Conservation (phyloP, 768 basidiomycete genomes). For the Asterophora parasitica region DNA sequence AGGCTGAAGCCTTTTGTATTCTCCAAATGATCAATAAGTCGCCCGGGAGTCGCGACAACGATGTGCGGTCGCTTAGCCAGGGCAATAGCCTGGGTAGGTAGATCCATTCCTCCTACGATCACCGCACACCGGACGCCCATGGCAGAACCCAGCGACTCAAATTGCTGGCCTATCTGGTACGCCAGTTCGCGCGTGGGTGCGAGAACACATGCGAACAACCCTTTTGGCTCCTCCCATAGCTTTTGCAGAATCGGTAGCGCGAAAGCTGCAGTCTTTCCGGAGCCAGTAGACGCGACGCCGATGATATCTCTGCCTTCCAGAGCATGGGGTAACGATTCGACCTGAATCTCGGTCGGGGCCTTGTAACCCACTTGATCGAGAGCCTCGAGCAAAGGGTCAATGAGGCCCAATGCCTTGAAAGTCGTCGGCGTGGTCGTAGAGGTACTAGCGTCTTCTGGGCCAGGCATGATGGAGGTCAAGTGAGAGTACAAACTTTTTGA, state of each 20-base stretch:
- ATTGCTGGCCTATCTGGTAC: slow-evolving; percentile 96
- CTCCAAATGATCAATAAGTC: slow-evolving; percentile 90
- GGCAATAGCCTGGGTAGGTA: slow-evolving; percentile 84
- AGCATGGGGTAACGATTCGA: slow-evolving; percentile 79
- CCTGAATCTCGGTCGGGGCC: slow-evolving; percentile 88
- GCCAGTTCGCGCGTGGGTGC: slow-evolving; percentile 98
- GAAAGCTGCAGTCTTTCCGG: slow-evolving; percentile 97
- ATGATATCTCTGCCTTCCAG: slow-evolving; percentile 93
- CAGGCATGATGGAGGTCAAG: slow-evolving; percentile 40
- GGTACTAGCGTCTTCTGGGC: slow-evolving; percentile 56
- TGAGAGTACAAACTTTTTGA: slow-evolving; percentile 16
- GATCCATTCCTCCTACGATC: slow-evolving; percentile 94
- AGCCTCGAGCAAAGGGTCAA: slow-evolving; percentile 83
- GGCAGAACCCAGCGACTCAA: slow-evolving; percentile 84
- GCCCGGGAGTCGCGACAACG: slow-evolving; percentile 92
- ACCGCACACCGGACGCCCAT: slow-evolving; percentile 92
- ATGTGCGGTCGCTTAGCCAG: slow-evolving; percentile 93
- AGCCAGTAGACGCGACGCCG: slow-evolving; percentile 96
- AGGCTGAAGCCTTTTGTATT: slow-evolving; percentile 96
- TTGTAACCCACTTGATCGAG: slow-evolving; percentile 79
- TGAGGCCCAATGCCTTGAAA: slow-evolving; percentile 84
- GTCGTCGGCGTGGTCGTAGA: slow-evolving; percentile 35
- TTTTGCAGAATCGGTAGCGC: slow-evolving; percentile 94
- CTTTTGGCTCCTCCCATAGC: slow-evolving; percentile 92
- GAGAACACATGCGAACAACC: slow-evolving; percentile 88